A percentile compares a stretch with the other conserved stretches of the same genome.
These are phyloP conservation scores for Nephelium lappaceum DNA, from an alignment of 345 rosid species.

Conservation along the genomic window DNA sequence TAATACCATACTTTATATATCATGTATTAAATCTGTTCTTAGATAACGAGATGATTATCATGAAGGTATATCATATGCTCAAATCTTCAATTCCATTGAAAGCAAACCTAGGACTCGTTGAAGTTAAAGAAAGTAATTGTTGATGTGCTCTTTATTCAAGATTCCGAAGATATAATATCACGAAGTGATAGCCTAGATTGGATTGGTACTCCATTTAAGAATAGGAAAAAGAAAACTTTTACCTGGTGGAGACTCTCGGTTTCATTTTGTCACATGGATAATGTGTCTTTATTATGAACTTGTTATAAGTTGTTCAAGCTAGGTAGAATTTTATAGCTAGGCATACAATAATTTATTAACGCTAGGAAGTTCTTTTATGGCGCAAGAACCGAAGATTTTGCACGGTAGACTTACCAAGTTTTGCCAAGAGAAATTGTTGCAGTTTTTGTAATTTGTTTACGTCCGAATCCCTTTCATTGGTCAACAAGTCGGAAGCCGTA, in stretches of 20 bases:
- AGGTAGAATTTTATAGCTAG: not conserved
- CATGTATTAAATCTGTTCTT: no score
- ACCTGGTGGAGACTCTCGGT: conserved; percentile 41
- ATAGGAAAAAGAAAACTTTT: conserved; percentile 57
- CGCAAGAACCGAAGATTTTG: conserved; percentile 84
- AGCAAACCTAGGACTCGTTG: conserved; percentile 17
- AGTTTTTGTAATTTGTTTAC: conserved; percentile 50
- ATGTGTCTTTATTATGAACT: not conserved
- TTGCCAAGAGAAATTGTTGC: conserved; percentile 40
- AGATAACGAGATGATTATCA: conserved; percentile 33
- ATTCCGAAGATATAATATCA: conserved; percentile 81
- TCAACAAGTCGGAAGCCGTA: conserved; percentile 74
- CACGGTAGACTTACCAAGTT: conserved; percentile 47
- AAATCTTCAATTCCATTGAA: conserved; percentile 25
- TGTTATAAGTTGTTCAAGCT: not conserved
- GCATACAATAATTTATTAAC: not conserved
- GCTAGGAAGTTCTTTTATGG: not conserved
- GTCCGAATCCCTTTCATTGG: conserved; percentile 52
- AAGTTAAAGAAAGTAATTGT: conserved; percentile 46
- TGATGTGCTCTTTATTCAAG: conserved; percentile 62
- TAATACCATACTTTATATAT: no score
- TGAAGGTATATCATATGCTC: conserved; percentile 22
- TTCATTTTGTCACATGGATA: not conserved
- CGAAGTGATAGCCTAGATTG: conserved; percentile 75
- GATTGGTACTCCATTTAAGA: conserved; percentile 59